Evolutionary conservation across 2,329 filamentous ascomycete genomes (phyloP), one percentile per base, ranked within the genome.

Genomic region (Pyricularia sp.): DNA sequence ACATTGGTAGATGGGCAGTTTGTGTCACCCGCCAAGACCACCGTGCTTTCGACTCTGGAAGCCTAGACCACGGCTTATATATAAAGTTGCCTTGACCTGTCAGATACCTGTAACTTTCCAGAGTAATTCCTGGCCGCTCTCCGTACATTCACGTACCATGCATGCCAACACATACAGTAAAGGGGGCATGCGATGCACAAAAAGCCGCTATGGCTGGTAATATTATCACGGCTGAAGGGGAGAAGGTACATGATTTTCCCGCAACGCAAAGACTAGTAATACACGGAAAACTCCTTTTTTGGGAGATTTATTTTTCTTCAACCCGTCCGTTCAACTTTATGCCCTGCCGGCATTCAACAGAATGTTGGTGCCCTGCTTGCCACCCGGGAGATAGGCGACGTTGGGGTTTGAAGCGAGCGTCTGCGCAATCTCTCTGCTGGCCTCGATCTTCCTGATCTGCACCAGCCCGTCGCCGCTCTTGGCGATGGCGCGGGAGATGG

Each of bases 381-480:
- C 90, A 74, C 92, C 88, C 3, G 95, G 95, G 72, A 99, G 81
- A 80, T 99, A 99, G 65, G 93, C 94, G 68, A 99, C 94, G 75
- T 99, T 98, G 70, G 95, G 94, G 82, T 99, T 99, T 70, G 83
- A 83, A 25, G 94, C 88, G 76, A 99, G 82, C 73, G 94, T 94
- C 81, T 93, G 88, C 11, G 95, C 95, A 81, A 99, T 97, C 76
- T 99, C 96, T 79, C 90, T 92, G 78, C 92, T 94, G 17, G 95
- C 96, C 84, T 99, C 95, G 76, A 99, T 97, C 84, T 94, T 91
- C 84, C 95, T 86, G 80, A 99, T 98, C 87, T 95, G 89, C 73
- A 99, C 92, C 75, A 99, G 84, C 63, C 95, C 95, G 80, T 97
- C 94, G 73, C 95, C 95, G 70, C 88, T 87, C 88, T 96, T 97